Conservation (phyloP, 345 rosid genomes). For the Cardamine occulta region DNA sequence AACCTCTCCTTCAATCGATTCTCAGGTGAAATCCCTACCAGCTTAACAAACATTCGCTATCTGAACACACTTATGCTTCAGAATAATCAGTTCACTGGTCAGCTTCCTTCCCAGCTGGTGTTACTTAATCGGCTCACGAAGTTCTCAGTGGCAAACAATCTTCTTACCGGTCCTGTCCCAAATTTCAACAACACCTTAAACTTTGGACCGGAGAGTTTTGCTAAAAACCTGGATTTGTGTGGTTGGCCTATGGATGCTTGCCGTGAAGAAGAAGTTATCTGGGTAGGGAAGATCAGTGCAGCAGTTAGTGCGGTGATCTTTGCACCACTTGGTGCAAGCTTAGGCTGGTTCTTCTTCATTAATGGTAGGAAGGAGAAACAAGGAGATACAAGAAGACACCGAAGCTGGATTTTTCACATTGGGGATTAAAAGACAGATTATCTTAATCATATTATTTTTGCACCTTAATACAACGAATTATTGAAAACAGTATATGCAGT, state of each 20-base stretch:
- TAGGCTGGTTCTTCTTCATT: conserved; percentile 24
- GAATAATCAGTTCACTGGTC: conserved; percentile 61
- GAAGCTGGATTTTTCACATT: conserved; percentile 2
- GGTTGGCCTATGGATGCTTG: conserved; percentile 58
- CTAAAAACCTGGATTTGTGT: conserved; percentile 66
- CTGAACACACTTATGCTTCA: conserved; percentile 65
- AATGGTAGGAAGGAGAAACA: not conserved
- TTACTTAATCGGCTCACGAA: conserved; percentile 50
- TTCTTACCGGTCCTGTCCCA: conserved; percentile 63
- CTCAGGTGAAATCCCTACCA: conserved; percentile 55
- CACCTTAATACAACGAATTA: conserved; percentile 9
- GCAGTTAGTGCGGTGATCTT: conserved; percentile 53
- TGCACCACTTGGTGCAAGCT: conserved; percentile 20
- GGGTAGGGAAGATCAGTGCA: conserved; percentile 58
- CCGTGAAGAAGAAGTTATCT: not conserved
- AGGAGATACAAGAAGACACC: not conserved
- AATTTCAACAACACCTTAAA: fast-evolving
- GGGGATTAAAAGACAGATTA: not conserved
- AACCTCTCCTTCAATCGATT: conserved; percentile 73
- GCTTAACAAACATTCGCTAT: conserved; percentile 50
- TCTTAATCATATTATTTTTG: not conserved
- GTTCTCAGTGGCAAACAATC: conserved; percentile 66
- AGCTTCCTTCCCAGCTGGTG: conserved; percentile 54
- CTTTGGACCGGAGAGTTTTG: conserved; percentile 37
- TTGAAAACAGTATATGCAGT: not conserved